Base-by-base conservation (phyloP, 2,329 filamentous ascomycete species). In the Pseudogymnoascus sp. region DNA sequence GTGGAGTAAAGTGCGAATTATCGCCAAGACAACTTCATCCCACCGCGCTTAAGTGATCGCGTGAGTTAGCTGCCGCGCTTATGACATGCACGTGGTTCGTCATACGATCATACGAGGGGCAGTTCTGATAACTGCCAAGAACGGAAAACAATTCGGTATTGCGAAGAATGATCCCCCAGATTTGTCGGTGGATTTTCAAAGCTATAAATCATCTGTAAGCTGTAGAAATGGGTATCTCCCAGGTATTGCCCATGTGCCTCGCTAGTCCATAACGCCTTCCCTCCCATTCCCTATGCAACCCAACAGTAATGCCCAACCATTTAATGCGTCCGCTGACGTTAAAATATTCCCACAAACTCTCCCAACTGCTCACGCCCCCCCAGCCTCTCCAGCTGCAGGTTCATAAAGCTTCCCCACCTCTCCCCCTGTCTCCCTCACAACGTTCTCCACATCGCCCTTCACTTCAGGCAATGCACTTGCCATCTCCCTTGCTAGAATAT, bases 401-500 rank as follows among this genome's bases (percentile, higher is more conserved):
- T 31, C 38, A 23, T 62, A 61, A 17, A 66, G 31, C 19, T 44
- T 57, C 35, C 35, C 42, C 13, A 59, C 50, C 36, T 62, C 62
- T 10, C 70, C 70, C 5, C 69, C 69, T 9, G 72, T 73, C 40
- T 35, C 65, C 57, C 67, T 65, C 31, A 73, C 44, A 36, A 71
- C 69, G 63, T 62, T 67, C 64, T 62, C 66, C 61, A 74, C 63
- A 69, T 74, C 72, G 15, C 65, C 68, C 64, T 61, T 68, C 40
- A 73, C 40, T 64, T 75, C 72, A 35, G 71, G 70, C 64, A 74
- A 64, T 4, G 64, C 70, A 60, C 60, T 69, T 23, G 62, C 67
- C 68, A 74, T 75, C 65, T 72, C 71, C 63, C 64, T 60, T 7
- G 85, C 86, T 1, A 89, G 77, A 23, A 85, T 78, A 74, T 89